These are phyloP conservation scores for Rhodotorula sp. DNA, from an alignment of 1,284 basidiomycete species.

Conservation along the genomic window DNA sequence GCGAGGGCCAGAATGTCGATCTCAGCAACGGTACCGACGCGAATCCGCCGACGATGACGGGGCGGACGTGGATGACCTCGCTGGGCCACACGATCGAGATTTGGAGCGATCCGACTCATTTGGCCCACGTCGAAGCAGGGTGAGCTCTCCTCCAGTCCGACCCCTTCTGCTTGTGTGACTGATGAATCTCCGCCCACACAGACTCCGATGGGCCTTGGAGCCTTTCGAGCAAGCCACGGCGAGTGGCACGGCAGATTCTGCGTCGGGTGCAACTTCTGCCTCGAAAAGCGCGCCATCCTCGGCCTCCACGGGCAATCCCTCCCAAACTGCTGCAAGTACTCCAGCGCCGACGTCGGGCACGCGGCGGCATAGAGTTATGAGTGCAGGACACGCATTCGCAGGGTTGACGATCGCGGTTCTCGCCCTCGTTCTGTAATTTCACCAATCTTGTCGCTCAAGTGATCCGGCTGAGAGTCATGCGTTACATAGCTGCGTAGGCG, in stretches of 20 bases:
- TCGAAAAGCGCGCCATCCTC: neutral
- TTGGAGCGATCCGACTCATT: conserved; percentile 25
- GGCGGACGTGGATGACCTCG: conserved; percentile 32
- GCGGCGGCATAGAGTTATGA: neutral
- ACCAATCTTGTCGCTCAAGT: neutral
- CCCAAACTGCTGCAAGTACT: neutral
- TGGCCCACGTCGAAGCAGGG: conserved; percentile 34
- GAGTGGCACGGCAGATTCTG: neutral
- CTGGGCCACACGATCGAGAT: conserved; percentile 25
- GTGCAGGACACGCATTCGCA: neutral
- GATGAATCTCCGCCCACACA: neutral
- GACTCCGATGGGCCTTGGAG: conserved; percentile 23
- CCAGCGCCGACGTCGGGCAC: neutral
- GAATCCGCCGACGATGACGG: conserved; percentile 17
- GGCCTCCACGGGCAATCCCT: neutral
- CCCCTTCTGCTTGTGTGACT: neutral
- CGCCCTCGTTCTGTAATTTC: neutral
- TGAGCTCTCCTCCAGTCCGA: neutral
- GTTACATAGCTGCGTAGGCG: no score
- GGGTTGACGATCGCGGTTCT: neutral
- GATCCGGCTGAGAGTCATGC: no score
- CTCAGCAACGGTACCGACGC: conserved; percentile 30
- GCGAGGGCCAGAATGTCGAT: conserved; percentile 29
- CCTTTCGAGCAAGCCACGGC: neutral
- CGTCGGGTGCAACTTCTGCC: neutral